A percentile compares a stretch with the other conserved stretches of the same genome.
Evolutionary conservation across 2,329 filamentous ascomycete species (phyloP).

Genomic region (Pseudogymnoascus destructans): DNA sequence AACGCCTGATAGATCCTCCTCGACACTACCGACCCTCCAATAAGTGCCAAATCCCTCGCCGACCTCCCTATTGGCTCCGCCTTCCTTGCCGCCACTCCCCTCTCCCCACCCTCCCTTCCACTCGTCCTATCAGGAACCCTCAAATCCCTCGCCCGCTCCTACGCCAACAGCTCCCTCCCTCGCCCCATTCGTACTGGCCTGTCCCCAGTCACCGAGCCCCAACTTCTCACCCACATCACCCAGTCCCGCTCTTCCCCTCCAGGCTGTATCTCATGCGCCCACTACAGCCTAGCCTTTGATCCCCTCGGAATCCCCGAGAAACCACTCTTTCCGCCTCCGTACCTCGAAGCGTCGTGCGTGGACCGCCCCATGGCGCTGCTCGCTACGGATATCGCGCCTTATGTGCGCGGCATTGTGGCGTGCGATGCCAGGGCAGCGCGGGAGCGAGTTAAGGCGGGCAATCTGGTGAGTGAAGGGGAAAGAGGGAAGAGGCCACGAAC

Average conservation of each 20-base stretch:
- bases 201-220: background rate
- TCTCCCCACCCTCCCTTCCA: background rate
- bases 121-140: background rate
- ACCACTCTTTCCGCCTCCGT: slow-evolving; percentile 24
- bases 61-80: slow-evolving; percentile 2
- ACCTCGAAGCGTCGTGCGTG: slow-evolving; percentile 57
- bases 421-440: slow-evolving; percentile 61
- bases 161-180: background rate
- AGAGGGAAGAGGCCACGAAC: slow-evolving; percentile 50
- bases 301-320: slow-evolving; percentile 42
- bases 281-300: slow-evolving; percentile 48
- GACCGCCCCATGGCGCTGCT: slow-evolving; percentile 57
- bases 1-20: background rate
- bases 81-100: background rate
- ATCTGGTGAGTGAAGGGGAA: slow-evolving; percentile 47
- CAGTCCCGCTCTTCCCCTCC: background rate
- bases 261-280: slow-evolving; percentile 32
- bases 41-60: background rate
- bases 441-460: slow-evolving; percentile 50
- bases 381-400: slow-evolving; percentile 70
- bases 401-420: slow-evolving; percentile 70
- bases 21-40: background rate
- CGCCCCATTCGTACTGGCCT: background rate
- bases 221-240: background rate
- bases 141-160: background rate